phyloP scores from a whole-genome alignment of 2,329 filamentous ascomycete genomes.

The Pseudocercospora eumusae region DNA sequence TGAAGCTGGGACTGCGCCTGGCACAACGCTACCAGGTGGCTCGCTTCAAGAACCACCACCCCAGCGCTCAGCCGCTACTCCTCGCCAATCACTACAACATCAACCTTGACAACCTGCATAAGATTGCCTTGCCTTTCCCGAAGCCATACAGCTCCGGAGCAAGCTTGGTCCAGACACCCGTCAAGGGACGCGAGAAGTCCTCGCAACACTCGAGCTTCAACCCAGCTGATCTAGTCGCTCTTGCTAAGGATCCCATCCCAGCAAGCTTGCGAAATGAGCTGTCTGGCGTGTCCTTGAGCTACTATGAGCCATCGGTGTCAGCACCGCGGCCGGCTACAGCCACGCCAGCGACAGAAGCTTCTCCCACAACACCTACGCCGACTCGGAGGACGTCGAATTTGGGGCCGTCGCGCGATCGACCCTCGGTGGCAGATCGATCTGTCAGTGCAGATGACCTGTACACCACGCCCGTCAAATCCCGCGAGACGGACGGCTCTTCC shows the following conservation, averaged over 20 bases:
- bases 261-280: conserved; percentile 68
- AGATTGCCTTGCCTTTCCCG: conserved; percentile 76
- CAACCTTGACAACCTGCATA: conserved; percentile 75
- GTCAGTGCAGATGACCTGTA: conserved; percentile 32
- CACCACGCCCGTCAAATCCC: conserved; percentile 32
- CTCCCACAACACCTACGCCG: conserved; percentile 61
- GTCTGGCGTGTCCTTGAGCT: conserved; percentile 74
- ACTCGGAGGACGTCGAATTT: conserved; percentile 64
- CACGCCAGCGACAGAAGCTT: conserved; percentile 57
- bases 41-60: conserved; percentile 64
- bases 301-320: conserved; percentile 60
- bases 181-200: conserved; percentile 76
- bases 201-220: conserved; percentile 60
- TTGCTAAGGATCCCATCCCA: conserved; percentile 60
- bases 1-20: conserved; percentile 80
- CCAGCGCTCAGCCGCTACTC: conserved; percentile 64
- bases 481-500: conserved; percentile 40
- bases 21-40: conserved; percentile 92
- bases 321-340: conserved; percentile 41
- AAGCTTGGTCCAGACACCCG: conserved; percentile 55
- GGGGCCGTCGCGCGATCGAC: conserved; percentile 44
- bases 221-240: conserved; percentile 78
- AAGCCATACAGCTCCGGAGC: conserved; percentile 62
- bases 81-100: conserved; percentile 80
- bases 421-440: conserved; percentile 31